Percentiles rank a stretch among this genome's conserved stretches.
These are phyloP conservation scores for Saksenaea vasiformis DNA, from an alignment of 371 early-diverging fungal genomes.

Conservation along the genomic window DNA sequence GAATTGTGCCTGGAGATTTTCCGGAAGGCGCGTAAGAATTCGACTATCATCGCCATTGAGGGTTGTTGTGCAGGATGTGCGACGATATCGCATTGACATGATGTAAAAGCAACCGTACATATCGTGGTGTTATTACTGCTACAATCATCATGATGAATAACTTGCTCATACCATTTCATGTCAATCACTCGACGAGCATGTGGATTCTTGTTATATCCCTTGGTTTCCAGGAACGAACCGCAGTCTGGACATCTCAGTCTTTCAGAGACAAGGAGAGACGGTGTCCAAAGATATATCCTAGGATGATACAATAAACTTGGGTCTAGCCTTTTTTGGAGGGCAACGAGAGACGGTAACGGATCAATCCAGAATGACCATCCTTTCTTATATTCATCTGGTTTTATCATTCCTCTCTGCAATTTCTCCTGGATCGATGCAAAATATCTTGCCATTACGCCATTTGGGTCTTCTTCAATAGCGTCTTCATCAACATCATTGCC, in stretches of 20 bases:
- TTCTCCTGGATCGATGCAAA: no score
- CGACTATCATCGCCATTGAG: not conserved
- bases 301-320: conserved; percentile 2
- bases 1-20: not conserved
- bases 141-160: not conserved
- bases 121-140: not conserved
- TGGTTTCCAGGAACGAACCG: not conserved
- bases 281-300: conserved; percentile 8
- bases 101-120: conserved; percentile 14
- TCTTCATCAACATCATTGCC: no score
- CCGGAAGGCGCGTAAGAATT: not conserved
- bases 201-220: conserved; percentile 7
- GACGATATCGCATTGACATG: conserved; percentile 15
- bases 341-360: no score
- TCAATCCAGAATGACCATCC: no score
- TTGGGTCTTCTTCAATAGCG: no score
- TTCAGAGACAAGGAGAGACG: not conserved
- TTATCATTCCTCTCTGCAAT: no score
- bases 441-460: no score
- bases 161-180: conserved; percentile 1
- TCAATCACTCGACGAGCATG: conserved; percentile 6
- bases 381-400: no score
- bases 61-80: not conserved
- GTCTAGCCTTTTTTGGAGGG: not conserved
- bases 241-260: conserved; percentile 5